A percentile compares a stretch with the other conserved stretches of the same genome.
These are phyloP conservation scores for Blastobotrys proliferans DNA, from an alignment of 1,139 yeast species.

Conservation along the genomic window DNA sequence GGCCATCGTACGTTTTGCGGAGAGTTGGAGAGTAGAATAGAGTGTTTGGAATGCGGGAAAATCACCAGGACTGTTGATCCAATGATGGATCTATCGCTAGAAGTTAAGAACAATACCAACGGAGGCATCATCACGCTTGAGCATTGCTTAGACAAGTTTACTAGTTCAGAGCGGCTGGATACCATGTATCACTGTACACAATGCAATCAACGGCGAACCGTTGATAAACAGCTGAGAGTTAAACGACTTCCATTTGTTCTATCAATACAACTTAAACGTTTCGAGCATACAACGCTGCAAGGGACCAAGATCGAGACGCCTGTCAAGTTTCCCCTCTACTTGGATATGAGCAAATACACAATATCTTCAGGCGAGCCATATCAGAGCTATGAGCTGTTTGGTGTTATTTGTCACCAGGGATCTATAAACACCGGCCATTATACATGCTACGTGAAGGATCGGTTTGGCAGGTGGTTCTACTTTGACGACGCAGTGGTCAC, in stretches of 20 bases:
- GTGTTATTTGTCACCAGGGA: conserved; percentile 84
- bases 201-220: conserved; percentile 60
- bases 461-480: conserved; percentile 74
- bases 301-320: conserved; percentile 74
- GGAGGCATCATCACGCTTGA: conserved; percentile 36
- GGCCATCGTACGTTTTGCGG: conserved; percentile 81
- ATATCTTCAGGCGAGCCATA: conserved; percentile 27
- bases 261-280: conserved; percentile 80
- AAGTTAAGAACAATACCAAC: conserved; percentile 32
- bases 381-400: conserved; percentile 67
- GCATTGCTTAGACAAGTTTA: conserved; percentile 72
- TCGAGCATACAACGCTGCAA: conserved; percentile 67
- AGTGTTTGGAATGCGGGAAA: conserved; percentile 64
- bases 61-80: conserved; percentile 78
- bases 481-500: conserved; percentile 91
- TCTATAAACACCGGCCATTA: conserved; percentile 95
- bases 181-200: conserved; percentile 63
- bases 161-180: conserved; percentile 72
- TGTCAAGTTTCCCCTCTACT: conserved; percentile 64
- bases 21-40: conserved; percentile 65
- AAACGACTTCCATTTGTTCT: conserved; percentile 71
- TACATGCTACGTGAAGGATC: conserved; percentile 68
- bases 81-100: conserved; percentile 82
- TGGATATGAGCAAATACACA: conserved; percentile 65
- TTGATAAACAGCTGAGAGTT: conserved; percentile 66